Base-by-base conservation (phyloP, 352 stramenopile genomes). In the Phytopythium aichiense region DNA sequence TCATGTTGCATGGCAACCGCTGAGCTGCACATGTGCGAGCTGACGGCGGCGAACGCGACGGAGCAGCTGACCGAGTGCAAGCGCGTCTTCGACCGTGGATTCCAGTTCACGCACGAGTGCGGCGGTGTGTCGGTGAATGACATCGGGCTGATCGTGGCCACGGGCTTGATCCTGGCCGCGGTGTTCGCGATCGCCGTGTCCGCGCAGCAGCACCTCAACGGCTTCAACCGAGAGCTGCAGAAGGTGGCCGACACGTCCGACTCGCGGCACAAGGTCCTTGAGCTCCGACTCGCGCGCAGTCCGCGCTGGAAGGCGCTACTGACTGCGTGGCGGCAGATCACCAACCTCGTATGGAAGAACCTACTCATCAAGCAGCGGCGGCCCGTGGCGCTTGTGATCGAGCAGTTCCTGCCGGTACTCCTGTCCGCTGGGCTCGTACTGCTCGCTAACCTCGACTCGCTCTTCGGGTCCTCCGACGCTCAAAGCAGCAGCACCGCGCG, bases 271-370 rank as follows among this genome's bases (percentile, higher is more conserved):
- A 57, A 46, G 23, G 22, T 22, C 49, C 22, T 53, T 12, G 52
- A 59, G n/a, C 31, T 43, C 23, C 16, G 42, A 11, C 53, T 30
- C 3, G 31, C 38, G 3, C 53, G 18, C 13, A 28, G 60, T 25
- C 3, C 45, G 12, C 18, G 30, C 22, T 51, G 25, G 49, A 58
- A 25, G 30, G 23, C 54, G 5, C 30, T 83, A 4, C 33, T 77
- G 0, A 61, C 56, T 0, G 54, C 67, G 13, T 88, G 75, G 73
- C 69, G 63, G 28, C 80, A 90, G 58, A 66, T 89, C 22, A 68
- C 76, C 7, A 88, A 89, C 52, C 71, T 90, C 37, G 76, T 92
- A 53, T 91, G 83, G 81, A 92, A 92, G 56, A 92, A 92, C 61
- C 33, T 89, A 28, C 11, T 85, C 8, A 65, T 91, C 30, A 62